Evolutionary conservation across 139 green algal species (phyloP), one percentile per base, ranked within the genome.

Genomic region (Spirogloea muscicola): DNA sequence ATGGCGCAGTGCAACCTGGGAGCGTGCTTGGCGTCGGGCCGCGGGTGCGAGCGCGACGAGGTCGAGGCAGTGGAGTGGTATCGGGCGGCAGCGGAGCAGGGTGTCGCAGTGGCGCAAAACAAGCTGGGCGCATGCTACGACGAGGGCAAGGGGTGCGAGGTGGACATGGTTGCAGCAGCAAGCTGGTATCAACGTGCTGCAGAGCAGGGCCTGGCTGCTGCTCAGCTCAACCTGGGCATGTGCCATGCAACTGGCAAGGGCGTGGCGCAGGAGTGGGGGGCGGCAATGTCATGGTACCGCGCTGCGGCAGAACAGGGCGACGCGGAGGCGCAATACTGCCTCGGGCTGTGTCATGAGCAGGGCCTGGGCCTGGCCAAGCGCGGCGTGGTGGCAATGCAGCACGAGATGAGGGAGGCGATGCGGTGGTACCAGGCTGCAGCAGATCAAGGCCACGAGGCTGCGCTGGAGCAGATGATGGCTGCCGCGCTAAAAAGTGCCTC

Each of bases 231-330:
- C 18, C 60, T 69, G 4, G 72, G 72, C 4, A 21, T 44, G 3
- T 75, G 60, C 60, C 65, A 74, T 62, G 64, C 16, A 5, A 39
- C 29, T 5, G 72, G 72, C 25, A 39, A 52, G 10, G 64, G 72
- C 63, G 64, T 80, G 38, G 3, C 3, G 6, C 18, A 67, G 49
- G 40, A 77, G 41, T 33, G 51, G 13, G 25, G 7, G 58, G 36
- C 74, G 40, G 72, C 72, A 18, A 10, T 58, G 5, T 2, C 66
- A 27, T 80, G 58, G 72, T 80, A 52, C 51, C 13, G 25, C n/a
- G 7, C 37, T 10, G 48, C 72, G 2, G 72, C 72, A 3, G 63
- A 76, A 33, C 6, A 37, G 21, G 72, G 60, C 10, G 18, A 60
- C 10, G 39, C 60, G 39, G 13, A n/a, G 10, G 60, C 60, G 39